phyloP scores from a whole-genome alignment of 2,329 filamentous ascomycete genomes.

The Orbilia blumenaviensis region DNA sequence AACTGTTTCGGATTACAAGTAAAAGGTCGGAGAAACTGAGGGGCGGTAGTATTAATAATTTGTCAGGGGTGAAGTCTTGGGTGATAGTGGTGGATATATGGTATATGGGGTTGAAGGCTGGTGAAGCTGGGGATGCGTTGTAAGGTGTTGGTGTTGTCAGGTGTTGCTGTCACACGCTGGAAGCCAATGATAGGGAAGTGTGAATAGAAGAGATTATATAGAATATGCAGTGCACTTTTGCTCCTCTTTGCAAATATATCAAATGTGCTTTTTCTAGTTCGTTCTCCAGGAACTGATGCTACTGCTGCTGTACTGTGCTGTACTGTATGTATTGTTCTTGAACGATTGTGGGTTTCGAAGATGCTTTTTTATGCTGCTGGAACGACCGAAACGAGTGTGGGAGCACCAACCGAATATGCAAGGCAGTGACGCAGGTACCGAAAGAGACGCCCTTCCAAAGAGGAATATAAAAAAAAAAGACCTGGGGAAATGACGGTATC shows the following conservation, averaged over 20 bases:
- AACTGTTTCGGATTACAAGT: background rate
- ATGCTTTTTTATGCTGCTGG: background rate
- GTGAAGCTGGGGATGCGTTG: slow-evolving; percentile 31
- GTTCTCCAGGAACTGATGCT: slow-evolving; percentile 37
- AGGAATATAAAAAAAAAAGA: background rate
- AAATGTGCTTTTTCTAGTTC: background rate
- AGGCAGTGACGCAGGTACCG: slow-evolving; percentile 35
- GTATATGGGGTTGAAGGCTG: background rate
- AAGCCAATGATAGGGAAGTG: slow-evolving; percentile 37
- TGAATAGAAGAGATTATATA: background rate
- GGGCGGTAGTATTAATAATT: background rate
- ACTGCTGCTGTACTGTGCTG: background rate
- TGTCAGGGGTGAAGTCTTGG: slow-evolving; percentile 8
- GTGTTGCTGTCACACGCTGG: slow-evolving; percentile 49
- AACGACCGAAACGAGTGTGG: slow-evolving; percentile 26
- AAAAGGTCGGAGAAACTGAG: background rate
- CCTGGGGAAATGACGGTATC: slow-evolving; percentile 7
- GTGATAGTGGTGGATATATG: slow-evolving; percentile 32
- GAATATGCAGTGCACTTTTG: background rate
- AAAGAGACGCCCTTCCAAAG: background rate
- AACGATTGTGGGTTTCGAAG: background rate
- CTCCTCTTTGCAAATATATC: background rate
- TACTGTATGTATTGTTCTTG: background rate
- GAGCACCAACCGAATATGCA: slow-evolving; percentile 34
- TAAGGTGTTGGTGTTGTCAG: slow-evolving; percentile 43